phyloP scores from a whole-genome alignment of 2,329 filamentous ascomycete genomes.

The Aspergillaceae sp. region DNA sequence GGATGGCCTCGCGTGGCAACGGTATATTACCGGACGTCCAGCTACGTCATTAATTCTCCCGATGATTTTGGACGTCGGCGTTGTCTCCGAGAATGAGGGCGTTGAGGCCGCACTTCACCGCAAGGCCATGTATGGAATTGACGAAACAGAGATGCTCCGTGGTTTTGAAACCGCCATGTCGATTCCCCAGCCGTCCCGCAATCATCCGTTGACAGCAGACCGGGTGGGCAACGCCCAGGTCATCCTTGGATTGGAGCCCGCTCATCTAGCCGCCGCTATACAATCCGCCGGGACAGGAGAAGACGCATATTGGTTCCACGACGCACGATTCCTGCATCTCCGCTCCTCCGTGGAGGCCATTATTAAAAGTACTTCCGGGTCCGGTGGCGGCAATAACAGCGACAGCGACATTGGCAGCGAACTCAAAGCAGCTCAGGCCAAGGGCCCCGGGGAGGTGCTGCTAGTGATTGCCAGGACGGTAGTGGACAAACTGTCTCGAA shows the following conservation, averaged over 20 bases:
- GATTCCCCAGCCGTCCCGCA: no score
- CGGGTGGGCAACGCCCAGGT: no score
- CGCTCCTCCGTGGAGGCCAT: neutral
- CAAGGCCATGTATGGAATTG: conserved; percentile 29
- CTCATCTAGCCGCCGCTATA: no score
- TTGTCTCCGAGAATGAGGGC: conserved; percentile 28
- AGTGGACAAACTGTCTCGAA: neutral
- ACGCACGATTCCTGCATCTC: conserved; percentile 7
- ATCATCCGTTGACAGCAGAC: no score
- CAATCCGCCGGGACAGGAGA: no score
- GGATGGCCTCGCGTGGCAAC: conserved; percentile 25
- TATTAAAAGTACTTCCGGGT: no score
- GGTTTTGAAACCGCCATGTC: no score
- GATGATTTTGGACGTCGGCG: conserved; percentile 33
- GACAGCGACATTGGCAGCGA: no score
- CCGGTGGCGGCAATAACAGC: no score
- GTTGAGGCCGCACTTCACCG: conserved; percentile 29
- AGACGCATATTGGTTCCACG: no score
- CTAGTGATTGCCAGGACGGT: no score
- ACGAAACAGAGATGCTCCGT: conserved; percentile 23
- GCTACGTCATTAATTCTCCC: conserved; percentile 24
- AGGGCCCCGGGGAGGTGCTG: neutral
- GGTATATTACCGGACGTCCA: conserved; percentile 19
- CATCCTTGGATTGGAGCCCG: no score
- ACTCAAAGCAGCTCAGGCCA: neutral